Evolutionary conservation across 768 basidiomycete genomes (phyloP), one percentile per base, ranked within the genome.

Genomic region (Pholiota conissans): DNA sequence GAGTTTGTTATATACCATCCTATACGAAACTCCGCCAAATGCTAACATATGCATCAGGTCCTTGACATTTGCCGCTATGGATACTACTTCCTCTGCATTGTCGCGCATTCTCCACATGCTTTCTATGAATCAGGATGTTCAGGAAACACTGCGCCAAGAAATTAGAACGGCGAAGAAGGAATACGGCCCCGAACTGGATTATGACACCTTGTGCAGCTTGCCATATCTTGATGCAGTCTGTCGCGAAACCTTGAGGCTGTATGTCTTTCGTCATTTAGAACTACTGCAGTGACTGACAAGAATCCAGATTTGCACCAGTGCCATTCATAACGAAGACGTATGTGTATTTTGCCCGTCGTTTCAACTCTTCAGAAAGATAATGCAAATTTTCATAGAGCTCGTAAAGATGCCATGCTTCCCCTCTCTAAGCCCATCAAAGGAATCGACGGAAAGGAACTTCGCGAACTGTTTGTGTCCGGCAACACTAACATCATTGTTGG

Each of bases 141-240:
- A 70, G 50, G 62, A 63, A 14, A 63, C 50, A 48, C 50, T 70
- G 4, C 65, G 69, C 16, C 14, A 56, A 30, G 69, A 70, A 49
- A 63, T 70, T 9, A 20, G 53, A 14, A 57, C 65, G 16, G 69
- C 67, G 18, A 69, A 32, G 37, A 29, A 45, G 18, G 35, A 54
- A 34, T 42, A 54, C 20, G 53, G 27, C 13, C 11, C 29, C 30
- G 53, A 54, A 18, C 30, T 77, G 16, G 61, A 66, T 20, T 79
- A 72, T 59, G 74, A 77, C 48, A 71, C 6, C 67, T 82, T 7
- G 42, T 22, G 67, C 73, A 24, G 65, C 30, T 67, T 78, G 2
- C 74, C 73, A 1, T 67, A 70, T 35, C 63, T 77, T 13, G 76
- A 80, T 56, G 73, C 73, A 0, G 66, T 78, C 3, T 72, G 72